Base-by-base conservation (phyloP, 2,329 filamentous ascomycete species). In the Bipolaris bicolor region DNA sequence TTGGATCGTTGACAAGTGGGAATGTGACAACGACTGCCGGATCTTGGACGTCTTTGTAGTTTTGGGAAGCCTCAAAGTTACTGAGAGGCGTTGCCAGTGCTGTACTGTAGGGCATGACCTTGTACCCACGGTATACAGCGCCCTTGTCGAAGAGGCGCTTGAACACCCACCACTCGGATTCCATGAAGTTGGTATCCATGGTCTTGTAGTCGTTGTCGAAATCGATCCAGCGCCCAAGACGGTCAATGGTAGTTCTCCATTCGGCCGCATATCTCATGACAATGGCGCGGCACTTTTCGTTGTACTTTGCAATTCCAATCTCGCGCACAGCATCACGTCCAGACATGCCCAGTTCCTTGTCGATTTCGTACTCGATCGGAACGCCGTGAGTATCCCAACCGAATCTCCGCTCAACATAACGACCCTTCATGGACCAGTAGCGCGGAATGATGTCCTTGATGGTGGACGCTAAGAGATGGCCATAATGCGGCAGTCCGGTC, bases 131-230 rank as follows among this genome's bases (percentile, higher is more conserved):
- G 76, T 97, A 98, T 53, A 97, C 92, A 61, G 90, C 83, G 55
- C 88, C 90, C 79, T 97, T 96, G 68, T 96, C 90, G 75, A 91
- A 96, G 22, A 97, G 83, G 74, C 94, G 87, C 81, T 95, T 96
- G 82, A 97, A 97, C 16, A 95, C 90, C 93, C 94, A 97, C 94
- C 94, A 98, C 64, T 91, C 87, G 0, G 90, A 90, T 80, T 97
- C 94, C 94, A 97, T 98, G 79, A 96, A 98, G 18, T 82, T 88
- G n/a, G 89, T 84, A 76, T 98, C 90, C 92, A 97, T 97, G 34
- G 92, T 97, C 86, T 97, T 97, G 82, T 96, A 97, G 76, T 97
- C 92, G 69, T 96, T 95, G 78, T 98, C 94, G 68, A 98, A 97
- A 78, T 97, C 94, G 69, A 97, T 95, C 94, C 94, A 98, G 56